These are phyloP conservation scores for Tremella mesenterica DNA, from an alignment of 768 basidiomycete genomes.

Conservation along the genomic window DNA sequence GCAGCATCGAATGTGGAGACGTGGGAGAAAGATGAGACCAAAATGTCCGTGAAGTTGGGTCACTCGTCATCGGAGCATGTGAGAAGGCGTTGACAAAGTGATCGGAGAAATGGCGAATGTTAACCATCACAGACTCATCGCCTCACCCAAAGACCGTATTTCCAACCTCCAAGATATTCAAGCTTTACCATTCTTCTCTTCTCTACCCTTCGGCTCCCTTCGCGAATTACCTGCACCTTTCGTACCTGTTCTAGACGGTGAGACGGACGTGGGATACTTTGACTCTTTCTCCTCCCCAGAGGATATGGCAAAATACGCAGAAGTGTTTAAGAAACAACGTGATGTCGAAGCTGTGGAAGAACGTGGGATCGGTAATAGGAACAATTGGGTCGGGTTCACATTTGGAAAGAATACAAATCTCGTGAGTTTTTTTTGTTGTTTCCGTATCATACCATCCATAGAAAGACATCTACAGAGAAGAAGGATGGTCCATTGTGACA, in stretches of 20 bases:
- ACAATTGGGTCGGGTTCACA: constrained; percentile 46
- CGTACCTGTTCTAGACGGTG: constrained; percentile 86
- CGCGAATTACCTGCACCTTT: constrained; percentile 74
- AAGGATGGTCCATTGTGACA: no score
- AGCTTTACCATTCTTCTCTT: constrained; percentile 72
- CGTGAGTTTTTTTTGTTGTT: constrained; percentile 2
- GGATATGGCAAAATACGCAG: constrained; percentile 98
- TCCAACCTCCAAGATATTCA: constrained; percentile 64
- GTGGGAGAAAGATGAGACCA: no score
- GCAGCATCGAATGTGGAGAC: no score
- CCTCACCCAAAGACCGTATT: constrained; percentile 72
- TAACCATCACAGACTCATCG: constrained; percentile 53
- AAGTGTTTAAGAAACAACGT: constrained; percentile 91
- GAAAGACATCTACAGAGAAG: no score
- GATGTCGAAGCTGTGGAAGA: constrained; percentile 89
- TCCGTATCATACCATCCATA: not conserved
- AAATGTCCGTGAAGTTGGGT: no score
- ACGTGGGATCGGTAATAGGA: constrained; percentile 51
- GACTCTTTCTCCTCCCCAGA: constrained; percentile 56
- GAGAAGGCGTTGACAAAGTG: no score
- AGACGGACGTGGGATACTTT: constrained; percentile 70
- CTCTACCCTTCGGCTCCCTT: constrained; percentile 67
- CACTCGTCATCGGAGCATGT: no score
- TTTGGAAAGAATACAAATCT: constrained; percentile 40
- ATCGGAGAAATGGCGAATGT: no score